These are phyloP conservation scores for Globisporangium cederbergense DNA, from an alignment of 352 stramenopile genomes.

Conservation along the genomic window DNA sequence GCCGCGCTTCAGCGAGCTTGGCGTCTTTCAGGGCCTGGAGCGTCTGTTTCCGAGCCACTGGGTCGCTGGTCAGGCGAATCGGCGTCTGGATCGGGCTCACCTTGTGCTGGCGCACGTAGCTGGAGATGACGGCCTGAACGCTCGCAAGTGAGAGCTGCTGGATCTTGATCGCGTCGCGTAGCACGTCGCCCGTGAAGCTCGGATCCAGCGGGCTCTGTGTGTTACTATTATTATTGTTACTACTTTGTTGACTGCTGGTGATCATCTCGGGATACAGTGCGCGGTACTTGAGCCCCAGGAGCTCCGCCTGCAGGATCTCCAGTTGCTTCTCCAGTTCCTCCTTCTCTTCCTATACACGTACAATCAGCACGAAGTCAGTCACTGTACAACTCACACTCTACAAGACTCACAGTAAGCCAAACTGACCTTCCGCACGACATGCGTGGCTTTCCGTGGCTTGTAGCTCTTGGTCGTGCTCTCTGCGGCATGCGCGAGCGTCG, in stretches of 20 bases:
- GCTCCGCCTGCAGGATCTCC: constrained; percentile 24
- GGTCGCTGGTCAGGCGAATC: constrained; percentile 17
- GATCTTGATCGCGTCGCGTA: constrained; percentile 24
- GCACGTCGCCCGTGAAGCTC: constrained; percentile 18
- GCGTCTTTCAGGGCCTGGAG: constrained; percentile 4
- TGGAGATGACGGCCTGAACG: constrained; percentile 31
- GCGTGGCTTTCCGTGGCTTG: constrained; percentile 5
- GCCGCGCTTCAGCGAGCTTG: constrained; percentile 1
- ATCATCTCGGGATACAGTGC: constrained; percentile 27
- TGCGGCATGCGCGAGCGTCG: background rate
- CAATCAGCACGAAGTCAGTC: background rate
- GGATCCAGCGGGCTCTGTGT: constrained; percentile 15
- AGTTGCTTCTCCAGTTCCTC: constrained; percentile 32
- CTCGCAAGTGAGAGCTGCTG: constrained; percentile 33
- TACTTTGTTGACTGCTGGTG: too few species aligned
- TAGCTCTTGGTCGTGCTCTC: constrained; percentile 2
- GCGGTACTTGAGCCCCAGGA: constrained; percentile 23
- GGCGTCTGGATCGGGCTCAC: constrained; percentile 33
- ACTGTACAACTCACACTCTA: background rate
- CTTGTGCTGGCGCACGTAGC: constrained; percentile 12
- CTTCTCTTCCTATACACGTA: constrained; percentile 30
- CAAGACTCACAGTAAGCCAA: background rate
- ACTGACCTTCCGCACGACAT: constrained; percentile 6
- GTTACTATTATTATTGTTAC: constrained; percentile 1
- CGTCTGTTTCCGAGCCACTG: background rate